A percentile compares a stretch with the other conserved stretches of the same genome.
These are phyloP conservation scores for Fusarium siculi DNA, from an alignment of 2,329 filamentous ascomycete genomes.

Conservation along the genomic window DNA sequence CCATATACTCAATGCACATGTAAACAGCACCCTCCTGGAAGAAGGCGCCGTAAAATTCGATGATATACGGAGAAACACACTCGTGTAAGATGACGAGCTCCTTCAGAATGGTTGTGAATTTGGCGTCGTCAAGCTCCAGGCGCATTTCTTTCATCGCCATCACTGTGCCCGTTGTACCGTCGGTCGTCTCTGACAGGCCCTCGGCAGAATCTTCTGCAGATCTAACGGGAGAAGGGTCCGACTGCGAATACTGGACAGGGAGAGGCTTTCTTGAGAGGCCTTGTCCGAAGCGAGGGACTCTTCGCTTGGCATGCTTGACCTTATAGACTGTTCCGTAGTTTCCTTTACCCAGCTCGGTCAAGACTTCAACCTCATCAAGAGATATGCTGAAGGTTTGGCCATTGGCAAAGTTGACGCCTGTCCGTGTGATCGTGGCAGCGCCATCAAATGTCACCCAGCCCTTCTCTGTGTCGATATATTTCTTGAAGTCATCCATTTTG, in stretches of 20 bases:
- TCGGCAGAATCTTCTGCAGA: constrained; percentile 45
- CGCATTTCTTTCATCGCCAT: constrained; percentile 99
- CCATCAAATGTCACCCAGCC: constrained; percentile 93
- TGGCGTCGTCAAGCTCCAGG: constrained; percentile 93
- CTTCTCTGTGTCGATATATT: constrained; percentile 91
- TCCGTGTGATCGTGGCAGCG: constrained; percentile 87
- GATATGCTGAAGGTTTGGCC: constrained; percentile 94
- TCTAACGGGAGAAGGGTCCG: constrained; percentile 49
- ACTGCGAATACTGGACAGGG: constrained; percentile 51
- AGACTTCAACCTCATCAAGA: constrained; percentile 90
- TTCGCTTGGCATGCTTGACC: constrained; percentile 82
- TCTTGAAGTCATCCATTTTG: constrained; percentile 69
- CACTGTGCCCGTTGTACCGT: constrained; percentile 75
- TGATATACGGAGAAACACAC: constrained; percentile 94
- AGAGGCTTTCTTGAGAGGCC: constrained; percentile 63
- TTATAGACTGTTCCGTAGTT: constrained; percentile 99
- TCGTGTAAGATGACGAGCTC: constrained; percentile 96
- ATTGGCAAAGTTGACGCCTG: constrained; percentile 91
- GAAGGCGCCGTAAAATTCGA: constrained; percentile 98
- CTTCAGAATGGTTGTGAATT: constrained; percentile 97
- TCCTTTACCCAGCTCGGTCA: constrained; percentile 95
- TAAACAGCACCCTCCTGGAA: constrained; percentile 99
- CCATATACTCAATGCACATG: constrained; percentile 99
- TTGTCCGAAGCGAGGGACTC: constrained; percentile 66
- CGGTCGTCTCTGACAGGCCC: constrained; percentile 43